Conservation (phyloP, 1,139 yeast species). For the Kodamaea anthophila region DNA sequence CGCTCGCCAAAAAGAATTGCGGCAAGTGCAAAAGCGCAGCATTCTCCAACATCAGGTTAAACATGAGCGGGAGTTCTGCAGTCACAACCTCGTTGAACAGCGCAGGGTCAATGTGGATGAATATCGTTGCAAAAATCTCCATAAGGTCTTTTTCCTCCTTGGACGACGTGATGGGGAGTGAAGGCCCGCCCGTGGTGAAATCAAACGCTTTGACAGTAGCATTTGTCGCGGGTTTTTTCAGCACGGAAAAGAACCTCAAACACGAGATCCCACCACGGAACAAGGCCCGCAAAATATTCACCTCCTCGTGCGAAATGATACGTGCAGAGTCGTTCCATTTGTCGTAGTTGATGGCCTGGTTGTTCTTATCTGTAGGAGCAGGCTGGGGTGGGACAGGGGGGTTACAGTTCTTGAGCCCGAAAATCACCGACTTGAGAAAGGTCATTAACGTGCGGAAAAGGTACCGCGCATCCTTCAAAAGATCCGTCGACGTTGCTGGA, state of each 20-base stretch:
- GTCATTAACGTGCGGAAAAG: conserved; percentile 85
- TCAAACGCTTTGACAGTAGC: conserved; percentile 53
- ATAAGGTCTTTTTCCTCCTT: conserved; percentile 92
- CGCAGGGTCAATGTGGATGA: conserved; percentile 90
- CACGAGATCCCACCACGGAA: conserved; percentile 85
- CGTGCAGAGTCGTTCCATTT: conserved; percentile 88
- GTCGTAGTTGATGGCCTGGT: conserved; percentile 50
- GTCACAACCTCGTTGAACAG: conserved; percentile 91
- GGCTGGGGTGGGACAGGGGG: conserved; percentile 70
- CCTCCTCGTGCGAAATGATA: conserved; percentile 76
- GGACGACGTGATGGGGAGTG: conserved; percentile 76
- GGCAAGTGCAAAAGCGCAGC: conserved; percentile 88
- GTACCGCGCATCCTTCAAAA: conserved; percentile 81
- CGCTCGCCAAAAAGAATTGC: conserved; percentile 90
- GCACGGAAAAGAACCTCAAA: conserved; percentile 63
- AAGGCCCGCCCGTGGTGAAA: conserved; percentile 64
- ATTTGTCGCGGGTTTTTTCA: conserved; percentile 37
- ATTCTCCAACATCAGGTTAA: conserved; percentile 74
- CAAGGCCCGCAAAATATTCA: conserved; percentile 64
- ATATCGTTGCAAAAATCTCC: conserved; percentile 93
- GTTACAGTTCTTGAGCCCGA: conserved; percentile 84
- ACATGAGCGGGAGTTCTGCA: conserved; percentile 71
- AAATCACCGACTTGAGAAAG: conserved; percentile 83
- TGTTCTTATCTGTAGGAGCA: conserved; percentile 43
- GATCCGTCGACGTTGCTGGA: conserved; percentile 46